Base-by-base conservation (phyloP, 306 rosid species). In the Quercus robur region DNA sequence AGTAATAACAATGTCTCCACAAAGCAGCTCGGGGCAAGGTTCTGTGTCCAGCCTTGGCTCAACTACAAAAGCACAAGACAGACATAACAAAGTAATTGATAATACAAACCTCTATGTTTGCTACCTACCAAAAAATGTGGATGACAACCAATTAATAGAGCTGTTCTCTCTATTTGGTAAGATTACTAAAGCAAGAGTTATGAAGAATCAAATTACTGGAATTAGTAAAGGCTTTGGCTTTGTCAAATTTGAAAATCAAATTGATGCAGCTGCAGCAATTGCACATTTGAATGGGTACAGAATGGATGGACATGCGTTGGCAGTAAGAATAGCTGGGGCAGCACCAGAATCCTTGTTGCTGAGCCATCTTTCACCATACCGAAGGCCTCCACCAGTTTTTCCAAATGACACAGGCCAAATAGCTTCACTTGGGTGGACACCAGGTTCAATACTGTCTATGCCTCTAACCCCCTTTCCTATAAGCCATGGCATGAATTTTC, bases 91-190 rank as follows among this genome's bases (percentile, higher is more conserved):
- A 33, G 74, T 75, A 76, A 81, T 59, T 56, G 38, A 7, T 59
- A 80, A 75, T 73, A 55, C 73, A 51, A 13, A 76, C 54, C 68
- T 81, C 11, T 81, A 81, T 76, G 77, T 81, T 70, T 73, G 81
- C 58, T 76, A 58, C 71, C 58, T 70, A 23, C 74, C 81, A 6
- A 35, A 28, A 25, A 25, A 64, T 51, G 23, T 81, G 35, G 77
- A 81, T 49, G 68, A 76, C 5, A 49, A 66, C 67, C 49, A 57
- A 31, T 80, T 76, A 69, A 76, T 13, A 23, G 79, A 76, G 77
- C 35, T 77, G 77, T 84, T 81, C 62, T 61, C 76, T 35, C 81
- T 71, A 58, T 81, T 81, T 54, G 84, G 84, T 21, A 61, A 76
- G 77, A 81, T 81, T 46, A 38, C 28, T 18, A 70, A 56, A 33